phyloP scores from a whole-genome alignment of 306 rosid genomes.

The Lupinus albus region DNA sequence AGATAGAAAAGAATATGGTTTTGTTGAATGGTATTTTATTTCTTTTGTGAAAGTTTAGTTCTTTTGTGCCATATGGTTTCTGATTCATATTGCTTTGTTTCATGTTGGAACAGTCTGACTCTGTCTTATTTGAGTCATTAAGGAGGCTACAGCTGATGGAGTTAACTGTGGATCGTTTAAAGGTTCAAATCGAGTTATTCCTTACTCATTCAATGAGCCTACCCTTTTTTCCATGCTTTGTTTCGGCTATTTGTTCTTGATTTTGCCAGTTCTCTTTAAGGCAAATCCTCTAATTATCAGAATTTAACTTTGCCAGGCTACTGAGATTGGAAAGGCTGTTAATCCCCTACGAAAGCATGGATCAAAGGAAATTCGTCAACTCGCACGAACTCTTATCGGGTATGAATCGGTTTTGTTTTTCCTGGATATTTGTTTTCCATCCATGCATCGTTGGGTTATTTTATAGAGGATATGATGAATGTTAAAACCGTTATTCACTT shows the following conservation, averaged over 20 bases:
- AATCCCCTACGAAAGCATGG: constrained; percentile 69
- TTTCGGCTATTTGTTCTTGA: constrained; percentile 16
- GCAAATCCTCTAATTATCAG: constrained; percentile 7
- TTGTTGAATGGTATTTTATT: constrained; percentile 18
- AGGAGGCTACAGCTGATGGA: constrained; percentile 84
- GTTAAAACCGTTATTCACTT: background rate
- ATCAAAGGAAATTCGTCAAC: constrained; percentile 58
- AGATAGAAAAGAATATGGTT: constrained; percentile 1
- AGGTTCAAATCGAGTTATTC: constrained; percentile 59
- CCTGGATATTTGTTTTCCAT: background rate
- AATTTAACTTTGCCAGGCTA: constrained; percentile 62
- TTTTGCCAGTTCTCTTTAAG: background rate
- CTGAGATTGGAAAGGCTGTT: constrained; percentile 93
- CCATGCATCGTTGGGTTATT: background rate
- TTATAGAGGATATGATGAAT: constrained; percentile 21
- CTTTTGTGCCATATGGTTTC: constrained; percentile 22
- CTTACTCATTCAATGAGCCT: constrained; percentile 29
- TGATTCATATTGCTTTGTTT: constrained; percentile 42
- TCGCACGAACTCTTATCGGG: constrained; percentile 68
- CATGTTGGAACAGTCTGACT: constrained; percentile 68
- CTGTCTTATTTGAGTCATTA: constrained; percentile 71
- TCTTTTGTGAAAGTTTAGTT: constrained; percentile 29
- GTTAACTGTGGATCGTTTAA: constrained; percentile 64
- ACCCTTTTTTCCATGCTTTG: background rate
- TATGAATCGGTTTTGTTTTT: constrained; percentile 45